These are phyloP conservation scores for Trichosanthes truncata DNA, from an alignment of 306 rosid genomes.

Conservation along the genomic window DNA sequence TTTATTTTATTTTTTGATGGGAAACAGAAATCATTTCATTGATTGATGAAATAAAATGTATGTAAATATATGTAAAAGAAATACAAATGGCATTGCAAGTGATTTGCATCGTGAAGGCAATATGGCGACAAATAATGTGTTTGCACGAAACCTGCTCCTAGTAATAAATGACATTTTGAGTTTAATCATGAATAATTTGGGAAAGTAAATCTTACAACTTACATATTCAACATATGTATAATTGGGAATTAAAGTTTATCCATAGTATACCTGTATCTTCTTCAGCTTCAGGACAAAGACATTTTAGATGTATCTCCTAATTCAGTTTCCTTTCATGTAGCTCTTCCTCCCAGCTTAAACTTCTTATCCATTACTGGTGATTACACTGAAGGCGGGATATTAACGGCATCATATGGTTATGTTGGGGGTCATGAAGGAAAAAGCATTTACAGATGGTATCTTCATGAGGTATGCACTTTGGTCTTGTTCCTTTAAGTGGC, in stretches of 20 bases:
- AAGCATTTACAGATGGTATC: constrained; percentile 80
- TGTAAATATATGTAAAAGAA: background rate
- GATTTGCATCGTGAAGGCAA: background rate
- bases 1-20: background rate
- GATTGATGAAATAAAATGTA: background rate
- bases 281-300: background rate
- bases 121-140: background rate
- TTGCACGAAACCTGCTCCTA: background rate
- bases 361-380: constrained; percentile 94
- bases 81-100: background rate
- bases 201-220: background rate
- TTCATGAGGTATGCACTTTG: constrained; percentile 62
- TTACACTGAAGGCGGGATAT: constrained; percentile 66
- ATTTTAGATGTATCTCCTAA: constrained; percentile 4
- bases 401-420: constrained; percentile 98
- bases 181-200: background rate
- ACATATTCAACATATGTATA: background rate
- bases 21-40: background rate
- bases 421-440: constrained; percentile 98
- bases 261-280: background rate
- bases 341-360: constrained; percentile 97
- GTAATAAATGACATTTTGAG: background rate
- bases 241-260: background rate
- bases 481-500: background rate
- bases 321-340: constrained; percentile 36